phyloP scores from a whole-genome alignment of 257 asterid species.

The Petunia secreta region DNA sequence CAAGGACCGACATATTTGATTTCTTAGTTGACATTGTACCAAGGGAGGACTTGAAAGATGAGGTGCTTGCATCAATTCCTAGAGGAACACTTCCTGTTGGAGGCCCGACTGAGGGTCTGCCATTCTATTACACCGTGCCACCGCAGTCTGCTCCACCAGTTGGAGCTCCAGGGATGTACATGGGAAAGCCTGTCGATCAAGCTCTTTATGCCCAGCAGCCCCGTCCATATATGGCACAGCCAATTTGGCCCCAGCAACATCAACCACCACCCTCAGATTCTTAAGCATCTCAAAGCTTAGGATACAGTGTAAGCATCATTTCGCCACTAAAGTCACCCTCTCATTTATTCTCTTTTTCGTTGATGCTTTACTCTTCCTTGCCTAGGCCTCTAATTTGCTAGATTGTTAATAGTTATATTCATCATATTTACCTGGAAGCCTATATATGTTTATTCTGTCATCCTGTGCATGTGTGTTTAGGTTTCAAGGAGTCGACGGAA shows the following conservation, averaged over 20 bases:
- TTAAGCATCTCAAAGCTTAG: constrained; percentile 47
- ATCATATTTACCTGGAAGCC: constrained; percentile 15
- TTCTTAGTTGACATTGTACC: constrained; percentile 97
- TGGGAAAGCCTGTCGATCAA: constrained; percentile 90
- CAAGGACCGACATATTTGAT: constrained; percentile 93
- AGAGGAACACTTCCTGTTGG: constrained; percentile 85
- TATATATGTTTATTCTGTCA: not conserved
- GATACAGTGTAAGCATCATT: constrained; percentile 16
- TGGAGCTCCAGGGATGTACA: constrained; percentile 72
- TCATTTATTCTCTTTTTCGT: not conserved
- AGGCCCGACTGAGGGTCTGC: constrained; percentile 78
- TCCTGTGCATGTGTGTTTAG: not conserved
- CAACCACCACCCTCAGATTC: constrained; percentile 79
- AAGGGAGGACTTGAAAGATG: constrained; percentile 92
- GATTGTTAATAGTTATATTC: not conserved
- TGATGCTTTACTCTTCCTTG: not conserved
- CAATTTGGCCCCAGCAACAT: constrained; percentile 82
- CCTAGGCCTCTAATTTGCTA: constrained; percentile 7
- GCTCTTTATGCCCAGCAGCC: constrained; percentile 77
- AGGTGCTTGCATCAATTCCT: constrained; percentile 90
- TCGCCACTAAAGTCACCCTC: not conserved
- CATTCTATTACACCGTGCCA: constrained; percentile 77
- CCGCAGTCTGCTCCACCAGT: constrained; percentile 63
- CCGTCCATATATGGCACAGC: constrained; percentile 85
- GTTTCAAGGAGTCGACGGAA: not conserved